Evolutionary conservation across 139 green algal genomes (phyloP), one percentile per base, ranked within the genome.

Genomic region (Micractinium conductrix): DNA sequence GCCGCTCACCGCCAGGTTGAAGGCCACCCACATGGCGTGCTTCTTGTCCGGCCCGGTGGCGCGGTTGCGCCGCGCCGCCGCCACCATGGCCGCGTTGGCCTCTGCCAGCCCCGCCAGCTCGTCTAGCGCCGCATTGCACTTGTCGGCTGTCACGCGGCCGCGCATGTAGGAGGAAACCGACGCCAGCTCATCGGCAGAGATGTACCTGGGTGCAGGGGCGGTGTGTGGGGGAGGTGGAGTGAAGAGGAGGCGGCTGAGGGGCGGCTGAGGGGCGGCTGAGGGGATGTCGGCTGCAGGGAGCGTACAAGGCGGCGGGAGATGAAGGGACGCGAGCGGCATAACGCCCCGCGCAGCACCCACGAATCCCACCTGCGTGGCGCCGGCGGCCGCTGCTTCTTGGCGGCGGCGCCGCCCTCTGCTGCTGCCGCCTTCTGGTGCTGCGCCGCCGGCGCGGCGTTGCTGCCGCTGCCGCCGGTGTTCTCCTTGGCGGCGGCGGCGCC

Each of bases 61-160:
- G 72, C 87, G 88, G 53, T 81, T 84, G 44, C 83, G 82, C n/a
- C 81, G 48, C 4, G 84, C 85, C 0, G 76, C 78, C 21, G 85
- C 73, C 71, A 96, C 85, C 40, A 93, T 73, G n/a, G 78, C 79
- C 0, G 58, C 28, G 35, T 88, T 94, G 21, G 81, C 83, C 43
- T 93, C 88, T n/a, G 92, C 91, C 60, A 88, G 70, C 7, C 21
- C 75, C 0, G 91, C 92, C 58, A 93, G 42, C 80, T 97, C 92
- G 44, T 95, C 92, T 24, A 97, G n/a, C 0, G 93, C 92, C 1
- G 90, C 86, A 72, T 97, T 97, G 16, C 96, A 87, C 86, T 93
- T 94, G 9, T 95, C 92, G 16, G 91, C 67, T 1, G 90, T 93
- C 9, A 96, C 87, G 10, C 94, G 83, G 33, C 90, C 88, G 2